Conservation (phyloP, 805 yeast species). For the Saturnispora ahearnii region DNA sequence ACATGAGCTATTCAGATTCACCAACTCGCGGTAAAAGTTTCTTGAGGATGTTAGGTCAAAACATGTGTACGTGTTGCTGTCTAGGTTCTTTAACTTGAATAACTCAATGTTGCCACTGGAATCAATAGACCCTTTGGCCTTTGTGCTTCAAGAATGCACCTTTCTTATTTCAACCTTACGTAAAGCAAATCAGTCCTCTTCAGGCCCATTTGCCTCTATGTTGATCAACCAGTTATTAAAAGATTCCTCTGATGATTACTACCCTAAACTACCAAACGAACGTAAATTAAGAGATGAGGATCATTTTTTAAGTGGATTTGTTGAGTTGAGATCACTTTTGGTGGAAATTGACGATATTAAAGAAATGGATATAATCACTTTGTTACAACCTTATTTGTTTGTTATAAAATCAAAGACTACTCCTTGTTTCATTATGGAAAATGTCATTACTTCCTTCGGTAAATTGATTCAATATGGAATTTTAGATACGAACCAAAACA, state of each 20-base stretch:
- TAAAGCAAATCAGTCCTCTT: constrained; percentile 59
- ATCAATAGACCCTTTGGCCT: constrained; percentile 68
- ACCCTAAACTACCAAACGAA: constrained; percentile 17
- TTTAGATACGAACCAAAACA: constrained; percentile 45
- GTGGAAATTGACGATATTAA: constrained; percentile 43
- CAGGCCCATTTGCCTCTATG: constrained; percentile 74
- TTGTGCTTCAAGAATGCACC: constrained; percentile 83
- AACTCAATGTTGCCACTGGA: constrained; percentile 4
- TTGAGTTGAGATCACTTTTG: constrained; percentile 67
- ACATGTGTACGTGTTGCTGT: neutral
- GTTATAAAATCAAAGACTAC: constrained; percentile 78
- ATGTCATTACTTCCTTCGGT: constrained; percentile 67
- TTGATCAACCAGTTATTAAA: constrained; percentile 45
- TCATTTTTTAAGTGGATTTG: constrained; percentile 69
- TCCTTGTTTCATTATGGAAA: constrained; percentile 74
- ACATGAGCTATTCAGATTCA: neutral
- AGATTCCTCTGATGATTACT: constrained; percentile 23
- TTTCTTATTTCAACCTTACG: constrained; percentile 84
- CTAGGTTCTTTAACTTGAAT: neutral
- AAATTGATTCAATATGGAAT: constrained; percentile 67
- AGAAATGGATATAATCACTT: constrained; percentile 58
- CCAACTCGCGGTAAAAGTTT: constrained; percentile 1
- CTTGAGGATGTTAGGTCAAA: neutral
- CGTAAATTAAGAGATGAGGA: constrained; percentile 30
- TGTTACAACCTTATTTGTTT: constrained; percentile 79